phyloP scores from a whole-genome alignment of 768 basidiomycete species.

The Phlegmacium glaucopus region DNA sequence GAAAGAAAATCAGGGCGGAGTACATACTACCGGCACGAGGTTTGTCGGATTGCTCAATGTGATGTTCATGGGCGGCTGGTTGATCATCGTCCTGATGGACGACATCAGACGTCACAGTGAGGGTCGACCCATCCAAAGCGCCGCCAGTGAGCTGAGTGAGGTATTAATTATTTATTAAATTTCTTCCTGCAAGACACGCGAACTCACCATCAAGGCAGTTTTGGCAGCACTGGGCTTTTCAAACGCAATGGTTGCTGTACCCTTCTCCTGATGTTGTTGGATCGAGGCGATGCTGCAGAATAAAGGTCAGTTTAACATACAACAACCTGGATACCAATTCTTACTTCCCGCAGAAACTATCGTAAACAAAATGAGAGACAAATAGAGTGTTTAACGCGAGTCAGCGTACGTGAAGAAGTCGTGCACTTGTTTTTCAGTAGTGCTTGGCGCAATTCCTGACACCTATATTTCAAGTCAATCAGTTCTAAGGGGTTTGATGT shows the following conservation, averaged over 20 bases:
- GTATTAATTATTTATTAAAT: not conserved
- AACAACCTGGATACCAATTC: constrained; percentile 16
- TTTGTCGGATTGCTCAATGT: constrained; percentile 85
- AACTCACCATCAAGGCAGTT: constrained; percentile 76
- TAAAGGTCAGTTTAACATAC: not conserved
- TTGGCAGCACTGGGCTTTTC: constrained; percentile 81
- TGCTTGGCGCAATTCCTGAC: constrained; percentile 61
- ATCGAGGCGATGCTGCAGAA: constrained; percentile 59
- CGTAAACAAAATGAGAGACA: constrained; percentile 5
- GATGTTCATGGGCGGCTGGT: constrained; percentile 26
- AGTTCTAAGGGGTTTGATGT: too few relatives aligned
- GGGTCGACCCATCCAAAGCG: constrained; percentile 63
- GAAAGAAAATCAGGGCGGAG: not conserved
- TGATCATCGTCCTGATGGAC: constrained; percentile 56
- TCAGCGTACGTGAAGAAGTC: constrained; percentile 84
- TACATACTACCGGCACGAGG: constrained; percentile 77
- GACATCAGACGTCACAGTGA: constrained; percentile 69
- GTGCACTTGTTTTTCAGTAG: constrained; percentile 63
- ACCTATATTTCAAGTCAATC: constrained; percentile 49
- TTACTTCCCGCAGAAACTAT: constrained; percentile 85
- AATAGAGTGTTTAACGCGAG: constrained; percentile 4
- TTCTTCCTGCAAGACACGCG: not conserved
- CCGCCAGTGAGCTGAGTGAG: constrained; percentile 67
- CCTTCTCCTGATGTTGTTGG: constrained; percentile 37
- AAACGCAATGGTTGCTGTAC: constrained; percentile 71